Evolutionary conservation across 2,329 filamentous ascomycete species (phyloP), one percentile per base, ranked within the genome.

Genomic region (Calonectria henricotiae): DNA sequence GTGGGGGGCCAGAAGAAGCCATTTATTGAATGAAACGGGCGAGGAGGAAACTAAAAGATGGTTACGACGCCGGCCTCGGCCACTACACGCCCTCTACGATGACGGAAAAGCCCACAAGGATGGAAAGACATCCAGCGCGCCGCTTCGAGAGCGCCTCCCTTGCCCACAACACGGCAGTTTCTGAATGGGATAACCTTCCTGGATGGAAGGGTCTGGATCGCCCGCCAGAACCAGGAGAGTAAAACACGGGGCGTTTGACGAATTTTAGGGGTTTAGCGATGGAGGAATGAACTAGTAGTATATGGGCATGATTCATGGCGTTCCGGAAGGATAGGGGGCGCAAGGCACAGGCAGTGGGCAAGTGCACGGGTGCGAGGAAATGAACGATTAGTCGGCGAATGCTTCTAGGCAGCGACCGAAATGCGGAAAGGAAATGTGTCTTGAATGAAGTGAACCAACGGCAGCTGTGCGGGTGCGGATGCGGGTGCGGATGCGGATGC

Each of bases 1-100:
- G 89, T 92, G 5, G 89, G 88, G 23, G 89, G 89, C 0, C 87
- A 91, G 74, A 91, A 91, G 82, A 92, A 91, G 79, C 89, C 89
- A 65, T 83, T 91, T 63, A 92, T 92, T 69, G 90, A 92, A 80
- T 92, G 79, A 66, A 81, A 49, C 54, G 49, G 32, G 51, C 20
- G 13, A 54, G 39, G 37, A 61, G 44, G 37, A 41, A 61, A 37
- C 11, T n/a, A n/a, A 49, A 65, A 43, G 54, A 69, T 70, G 62
- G 67, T 71, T 71, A 75, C 61, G 62, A 67, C 43, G 65, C 60
- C 35, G 72, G 68, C 46, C 63, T 68, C 70, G 66, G 61, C 65
- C 39, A 55, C 64, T 44, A 71, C 47, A 47, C 69, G 70, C 70
- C 65, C 65, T 65, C 55, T 62, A 35, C 55, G 68, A 41, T 37